Evolutionary conservation across 441 rosid species (phyloP).

Genomic region (Populus trichocarpa): DNA sequence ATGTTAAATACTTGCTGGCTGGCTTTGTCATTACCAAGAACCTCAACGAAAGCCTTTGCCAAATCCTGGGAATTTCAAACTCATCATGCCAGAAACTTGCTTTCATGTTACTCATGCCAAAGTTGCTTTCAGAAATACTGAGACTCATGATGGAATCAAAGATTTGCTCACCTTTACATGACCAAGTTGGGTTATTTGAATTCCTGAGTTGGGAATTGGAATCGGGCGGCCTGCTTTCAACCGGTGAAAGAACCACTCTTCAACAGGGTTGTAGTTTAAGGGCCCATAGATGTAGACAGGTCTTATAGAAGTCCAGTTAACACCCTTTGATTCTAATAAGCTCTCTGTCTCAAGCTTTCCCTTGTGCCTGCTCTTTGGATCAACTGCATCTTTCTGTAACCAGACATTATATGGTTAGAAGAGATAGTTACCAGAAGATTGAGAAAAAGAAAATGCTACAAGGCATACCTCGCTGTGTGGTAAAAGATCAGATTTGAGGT

Average conservation of each 20-base stretch:
- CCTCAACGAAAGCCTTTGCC: slow-evolving; percentile 67
- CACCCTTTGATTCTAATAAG: slow-evolving; percentile 55
- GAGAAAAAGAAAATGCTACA: background rate
- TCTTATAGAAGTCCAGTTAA: slow-evolving; percentile 87
- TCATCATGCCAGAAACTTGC: slow-evolving; percentile 11
- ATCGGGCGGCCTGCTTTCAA: slow-evolving; percentile 91
- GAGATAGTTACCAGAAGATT: background rate
- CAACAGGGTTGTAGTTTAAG: slow-evolving; percentile 92
- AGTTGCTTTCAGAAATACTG: too few species aligned
- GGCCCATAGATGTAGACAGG: slow-evolving; percentile 95
- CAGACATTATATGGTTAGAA: slow-evolving; percentile 16
- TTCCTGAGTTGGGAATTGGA: slow-evolving; percentile 83
- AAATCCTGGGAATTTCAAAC: slow-evolving; percentile 52
- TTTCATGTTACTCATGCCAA: background rate
- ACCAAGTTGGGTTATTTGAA: slow-evolving; percentile 85
- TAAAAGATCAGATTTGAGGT: slow-evolving; percentile 74
- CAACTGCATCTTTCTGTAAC: slow-evolving; percentile 74
- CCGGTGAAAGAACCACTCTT: slow-evolving; percentile 98
- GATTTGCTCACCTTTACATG: slow-evolving; percentile 70
- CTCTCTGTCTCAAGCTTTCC: slow-evolving; percentile 87
- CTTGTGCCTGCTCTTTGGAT: slow-evolving; percentile 97
- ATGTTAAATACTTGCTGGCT: slow-evolving; percentile 83
- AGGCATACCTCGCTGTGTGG: slow-evolving; percentile 71
- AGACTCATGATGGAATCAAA: background rate
- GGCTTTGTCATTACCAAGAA: slow-evolving; percentile 85